Conservation (phyloP, 2,329 filamentous ascomycete species). For the Fusarium sp. region DNA sequence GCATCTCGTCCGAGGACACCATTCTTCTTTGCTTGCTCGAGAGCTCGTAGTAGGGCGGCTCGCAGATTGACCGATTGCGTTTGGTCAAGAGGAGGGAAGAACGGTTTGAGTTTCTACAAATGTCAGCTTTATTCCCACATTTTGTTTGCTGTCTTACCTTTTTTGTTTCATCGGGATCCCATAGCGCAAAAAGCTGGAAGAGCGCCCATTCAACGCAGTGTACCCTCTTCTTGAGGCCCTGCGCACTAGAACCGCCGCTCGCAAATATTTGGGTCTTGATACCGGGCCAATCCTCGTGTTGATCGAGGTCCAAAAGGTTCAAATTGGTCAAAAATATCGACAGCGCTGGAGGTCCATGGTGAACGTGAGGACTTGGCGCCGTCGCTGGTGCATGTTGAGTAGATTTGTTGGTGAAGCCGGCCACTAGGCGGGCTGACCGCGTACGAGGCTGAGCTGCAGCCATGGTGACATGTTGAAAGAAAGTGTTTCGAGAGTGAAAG, state of each 20-base stretch:
- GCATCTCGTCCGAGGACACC: slow-evolving; percentile 82
- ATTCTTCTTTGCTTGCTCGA: slow-evolving; percentile 89
- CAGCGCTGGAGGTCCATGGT: slow-evolving; percentile 41
- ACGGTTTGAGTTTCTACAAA: slow-evolving; percentile 81
- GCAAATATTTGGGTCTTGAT: slow-evolving; percentile 78
- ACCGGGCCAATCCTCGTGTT: slow-evolving; percentile 79
- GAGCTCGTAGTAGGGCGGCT: slow-evolving; percentile 79
- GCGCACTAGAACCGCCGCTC: slow-evolving; percentile 65
- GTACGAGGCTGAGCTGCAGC: slow-evolving; percentile 40
- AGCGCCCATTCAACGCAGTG: slow-evolving; percentile 88
- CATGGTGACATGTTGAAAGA: slow-evolving; percentile 36
- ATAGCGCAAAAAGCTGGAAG: slow-evolving; percentile 86
- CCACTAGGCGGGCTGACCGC: slow-evolving; percentile 42
- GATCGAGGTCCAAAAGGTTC: slow-evolving; percentile 82
- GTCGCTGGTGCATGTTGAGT: slow-evolving; percentile 8
- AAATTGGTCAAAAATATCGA: slow-evolving; percentile 80
- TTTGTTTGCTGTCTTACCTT: slow-evolving; percentile 61
- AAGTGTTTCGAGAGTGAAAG: too few species aligned
- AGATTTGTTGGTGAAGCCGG: slow-evolving; percentile 37
- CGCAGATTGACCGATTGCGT: slow-evolving; percentile 92
- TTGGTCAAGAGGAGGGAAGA: slow-evolving; percentile 90
- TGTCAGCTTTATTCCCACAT: background rate
- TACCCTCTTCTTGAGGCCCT: slow-evolving; percentile 84
- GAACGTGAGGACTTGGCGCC: background rate
- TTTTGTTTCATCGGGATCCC: slow-evolving; percentile 79